phyloP scores from a whole-genome alignment of 495 filamentous ascomycete genomes.

The Filosporella fistucella region DNA sequence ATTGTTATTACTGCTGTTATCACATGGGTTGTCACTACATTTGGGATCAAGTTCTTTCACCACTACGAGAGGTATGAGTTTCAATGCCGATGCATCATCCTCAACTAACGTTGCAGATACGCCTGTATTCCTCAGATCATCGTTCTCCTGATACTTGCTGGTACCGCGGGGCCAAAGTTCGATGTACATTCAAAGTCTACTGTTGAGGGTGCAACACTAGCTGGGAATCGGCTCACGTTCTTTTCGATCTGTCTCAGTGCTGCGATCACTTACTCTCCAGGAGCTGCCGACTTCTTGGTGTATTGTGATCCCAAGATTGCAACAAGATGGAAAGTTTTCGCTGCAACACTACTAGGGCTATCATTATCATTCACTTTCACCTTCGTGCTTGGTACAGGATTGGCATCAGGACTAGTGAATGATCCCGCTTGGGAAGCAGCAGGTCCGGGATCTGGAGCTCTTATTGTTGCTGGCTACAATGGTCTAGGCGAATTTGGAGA shows the following conservation, averaged over 20 bases:
- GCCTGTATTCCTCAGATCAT: conserved; percentile 66
- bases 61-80: conserved; percentile 58
- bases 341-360: conserved; percentile 27
- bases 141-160: conserved; percentile 62
- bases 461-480: conserved; percentile 62
- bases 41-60: conserved; percentile 70
- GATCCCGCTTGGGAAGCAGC: conserved; percentile 48
- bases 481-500: conserved; percentile 64
- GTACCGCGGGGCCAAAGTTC: conserved; percentile 60
- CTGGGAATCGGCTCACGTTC: conserved; percentile 60
- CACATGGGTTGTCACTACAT: conserved; percentile 62
- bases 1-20: conserved; percentile 67
- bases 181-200: conserved; percentile 47
- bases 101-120: conserved; percentile 37
- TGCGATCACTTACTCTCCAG: conserved; percentile 51
- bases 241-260: conserved; percentile 63
- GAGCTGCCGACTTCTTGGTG: conserved; percentile 53
- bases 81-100: background rate
- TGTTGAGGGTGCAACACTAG: conserved; percentile 46
- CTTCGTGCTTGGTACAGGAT: conserved; percentile 66
- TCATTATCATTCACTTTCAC: conserved; percentile 35
- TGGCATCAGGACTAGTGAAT: conserved; percentile 53
- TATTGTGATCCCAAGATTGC: conserved; percentile 44
- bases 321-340: conserved; percentile 27
- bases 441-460: conserved; percentile 55